phyloP scores from a whole-genome alignment of 2,329 filamentous ascomycete genomes.

The Ascosphaera aggregata region DNA sequence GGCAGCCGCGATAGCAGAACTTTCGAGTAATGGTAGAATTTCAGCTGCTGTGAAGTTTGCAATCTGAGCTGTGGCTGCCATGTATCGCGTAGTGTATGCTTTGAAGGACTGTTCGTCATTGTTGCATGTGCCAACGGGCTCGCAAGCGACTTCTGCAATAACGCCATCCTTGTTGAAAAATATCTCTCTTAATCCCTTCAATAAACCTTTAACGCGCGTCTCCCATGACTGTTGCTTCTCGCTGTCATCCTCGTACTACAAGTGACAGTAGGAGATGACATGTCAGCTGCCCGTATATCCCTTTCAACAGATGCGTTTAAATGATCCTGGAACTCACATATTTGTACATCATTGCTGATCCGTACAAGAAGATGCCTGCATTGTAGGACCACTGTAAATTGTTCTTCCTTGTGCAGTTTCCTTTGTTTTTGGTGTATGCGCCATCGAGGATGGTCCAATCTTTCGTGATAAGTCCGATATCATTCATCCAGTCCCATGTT shows the following conservation, averaged over 20 bases:
- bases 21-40: constrained; percentile 28
- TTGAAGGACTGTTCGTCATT: constrained; percentile 44
- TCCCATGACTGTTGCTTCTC: constrained; percentile 25
- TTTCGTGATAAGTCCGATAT: constrained; percentile 26
- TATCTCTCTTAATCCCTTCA: constrained; percentile 17
- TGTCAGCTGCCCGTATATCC: too few species aligned
- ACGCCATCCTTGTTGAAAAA: constrained; percentile 29
- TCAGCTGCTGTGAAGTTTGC: constrained; percentile 17
- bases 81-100: constrained; percentile 38
- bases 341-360: constrained; percentile 34
- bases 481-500: constrained; percentile 33
- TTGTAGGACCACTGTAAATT: constrained; percentile 35
- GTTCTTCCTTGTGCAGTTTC: constrained; percentile 28
- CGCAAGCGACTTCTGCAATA: constrained; percentile 37
- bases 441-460: constrained; percentile 32
- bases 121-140: constrained; percentile 30
- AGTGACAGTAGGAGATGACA: too few species aligned
- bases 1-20: constrained; percentile 31
- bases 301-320: too few species aligned
- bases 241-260: background rate
- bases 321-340: constrained; percentile 17
- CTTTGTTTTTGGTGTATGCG: constrained; percentile 26
- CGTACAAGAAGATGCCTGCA: constrained; percentile 29
- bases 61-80: constrained; percentile 31
- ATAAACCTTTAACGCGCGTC: constrained; percentile 8